Conservation (phyloP, 1,284 basidiomycete species). For the Uromyces viciae-fabae region DNA sequence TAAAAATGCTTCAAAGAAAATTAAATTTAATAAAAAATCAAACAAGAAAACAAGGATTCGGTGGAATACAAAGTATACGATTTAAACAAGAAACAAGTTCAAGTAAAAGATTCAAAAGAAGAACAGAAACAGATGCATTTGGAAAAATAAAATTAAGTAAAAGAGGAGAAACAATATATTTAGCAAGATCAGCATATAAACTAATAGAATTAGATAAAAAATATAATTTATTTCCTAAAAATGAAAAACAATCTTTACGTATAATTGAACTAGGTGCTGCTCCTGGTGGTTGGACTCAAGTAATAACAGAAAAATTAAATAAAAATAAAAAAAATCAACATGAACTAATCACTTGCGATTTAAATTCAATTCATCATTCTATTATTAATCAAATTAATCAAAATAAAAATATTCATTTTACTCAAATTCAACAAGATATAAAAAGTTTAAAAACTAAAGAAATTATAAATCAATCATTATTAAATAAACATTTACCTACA, state of each 20-base stretch:
- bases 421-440: conserved; percentile 22
- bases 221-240: conserved; percentile 6
- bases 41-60: no score
- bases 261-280: conserved; percentile 36
- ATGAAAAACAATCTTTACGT: not conserved
- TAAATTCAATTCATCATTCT: conserved; percentile 1
- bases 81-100: no score
- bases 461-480: conserved; percentile 1
- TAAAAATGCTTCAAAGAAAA: no score
- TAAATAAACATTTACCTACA: not conserved
- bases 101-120: conserved; percentile 27
- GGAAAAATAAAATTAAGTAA: conserved; percentile 9
- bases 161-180: conserved; percentile 18
- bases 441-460: not conserved
- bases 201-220: conserved; percentile 18
- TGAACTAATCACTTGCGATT: conserved; percentile 29
- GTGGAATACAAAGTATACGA: no score
- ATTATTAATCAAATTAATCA: not conserved
- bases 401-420: conserved; percentile 23
- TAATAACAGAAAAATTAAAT: not conserved
- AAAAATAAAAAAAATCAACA: not conserved
- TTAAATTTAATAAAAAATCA: no score
- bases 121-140: conserved; percentile 34
- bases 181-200: conserved; percentile 27
- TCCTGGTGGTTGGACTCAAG: conserved; percentile 35